phyloP scores from a whole-genome alignment of 257 asterid genomes.

The Agastache rugosa region DNA sequence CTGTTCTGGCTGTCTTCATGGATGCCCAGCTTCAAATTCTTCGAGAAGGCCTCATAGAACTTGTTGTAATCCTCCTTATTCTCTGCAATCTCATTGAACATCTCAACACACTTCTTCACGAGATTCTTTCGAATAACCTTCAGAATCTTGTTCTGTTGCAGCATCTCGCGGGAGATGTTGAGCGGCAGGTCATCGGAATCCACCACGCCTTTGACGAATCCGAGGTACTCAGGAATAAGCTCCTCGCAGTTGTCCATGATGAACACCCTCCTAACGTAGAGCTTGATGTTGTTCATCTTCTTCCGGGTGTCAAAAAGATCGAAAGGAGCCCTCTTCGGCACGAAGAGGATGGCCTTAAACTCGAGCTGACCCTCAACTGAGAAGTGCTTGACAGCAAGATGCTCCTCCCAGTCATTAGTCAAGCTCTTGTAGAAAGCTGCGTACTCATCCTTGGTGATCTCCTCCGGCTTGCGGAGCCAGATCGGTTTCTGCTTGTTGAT shows the following conservation, averaged over 20 bases:
- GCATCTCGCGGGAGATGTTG: slow-evolving; percentile 77
- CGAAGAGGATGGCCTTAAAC: slow-evolving; percentile 79
- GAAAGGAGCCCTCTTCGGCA: slow-evolving; percentile 80
- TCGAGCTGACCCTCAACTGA: slow-evolving; percentile 91
- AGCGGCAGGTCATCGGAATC: slow-evolving; percentile 84
- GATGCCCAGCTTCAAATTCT: slow-evolving; percentile 79
- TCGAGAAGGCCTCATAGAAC: slow-evolving; percentile 77
- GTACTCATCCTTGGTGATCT: slow-evolving; percentile 77
- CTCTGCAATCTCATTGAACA: slow-evolving; percentile 81
- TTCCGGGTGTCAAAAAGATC: slow-evolving; percentile 78
- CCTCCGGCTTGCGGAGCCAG: slow-evolving; percentile 87
- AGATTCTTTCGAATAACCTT: slow-evolving; percentile 81
- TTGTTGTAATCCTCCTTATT: slow-evolving; percentile 80
- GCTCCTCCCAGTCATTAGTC: slow-evolving; percentile 89
- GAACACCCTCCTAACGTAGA: slow-evolving; percentile 77
- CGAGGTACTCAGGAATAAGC: slow-evolving; percentile 73
- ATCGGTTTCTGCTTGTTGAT: slow-evolving; percentile 85
- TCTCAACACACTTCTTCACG: slow-evolving; percentile 85
- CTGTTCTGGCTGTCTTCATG: slow-evolving; percentile 87
- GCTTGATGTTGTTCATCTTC: slow-evolving; percentile 80
- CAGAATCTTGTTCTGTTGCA: slow-evolving; percentile 82
- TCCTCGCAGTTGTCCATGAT: slow-evolving; percentile 89
- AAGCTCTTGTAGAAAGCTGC: slow-evolving; percentile 84
- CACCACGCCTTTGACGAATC: slow-evolving; percentile 78
- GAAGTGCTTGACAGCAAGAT: slow-evolving; percentile 83